Evolutionary conservation across 768 basidiomycete species (phyloP).

Genomic region (Boletus rubroflammeus): DNA sequence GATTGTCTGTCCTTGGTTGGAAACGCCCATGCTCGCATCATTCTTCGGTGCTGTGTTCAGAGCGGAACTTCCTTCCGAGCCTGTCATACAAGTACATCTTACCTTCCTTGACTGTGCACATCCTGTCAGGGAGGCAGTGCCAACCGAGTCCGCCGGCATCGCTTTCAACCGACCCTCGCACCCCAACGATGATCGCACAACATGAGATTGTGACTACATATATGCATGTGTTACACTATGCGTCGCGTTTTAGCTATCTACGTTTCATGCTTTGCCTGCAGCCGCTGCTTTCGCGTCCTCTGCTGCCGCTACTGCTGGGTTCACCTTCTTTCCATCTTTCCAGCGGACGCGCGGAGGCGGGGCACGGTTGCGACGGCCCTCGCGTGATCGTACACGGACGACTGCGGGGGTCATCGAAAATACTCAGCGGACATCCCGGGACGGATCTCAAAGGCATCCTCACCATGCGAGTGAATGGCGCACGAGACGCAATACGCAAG

Average conservation of each 20-base stretch:
- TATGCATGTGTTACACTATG: not conserved
- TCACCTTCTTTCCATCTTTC: constrained; percentile 96
- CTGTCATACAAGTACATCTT: too few relatives aligned
- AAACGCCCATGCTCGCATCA: too few relatives aligned
- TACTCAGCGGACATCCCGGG: not conserved
- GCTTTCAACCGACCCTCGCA: not conserved
- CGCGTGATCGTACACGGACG: constrained; percentile 95
- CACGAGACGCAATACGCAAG: constrained; percentile 98
- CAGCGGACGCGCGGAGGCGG: constrained; percentile 94
- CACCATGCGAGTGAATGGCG: constrained; percentile 98
- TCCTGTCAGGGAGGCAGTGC: not conserved
- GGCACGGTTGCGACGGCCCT: constrained; percentile 94
- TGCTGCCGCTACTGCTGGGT: constrained; percentile 91
- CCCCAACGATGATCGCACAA: not conserved
- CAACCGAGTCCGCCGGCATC: not conserved
- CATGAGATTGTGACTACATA: not conserved
- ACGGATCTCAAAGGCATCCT: constrained; percentile 23
- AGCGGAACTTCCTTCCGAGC: too few relatives aligned
- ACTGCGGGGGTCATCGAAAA: constrained; percentile 43
- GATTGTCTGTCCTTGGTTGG: too few relatives aligned
- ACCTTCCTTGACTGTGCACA: not conserved
- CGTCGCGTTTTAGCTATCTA: not conserved
- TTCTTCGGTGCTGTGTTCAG: too few relatives aligned
- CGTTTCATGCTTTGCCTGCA: constrained; percentile 48
- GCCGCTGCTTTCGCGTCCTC: constrained; percentile 74